Conservation (phyloP, 2,329 filamentous ascomycete genomes). For the Helotiales sp. region DNA sequence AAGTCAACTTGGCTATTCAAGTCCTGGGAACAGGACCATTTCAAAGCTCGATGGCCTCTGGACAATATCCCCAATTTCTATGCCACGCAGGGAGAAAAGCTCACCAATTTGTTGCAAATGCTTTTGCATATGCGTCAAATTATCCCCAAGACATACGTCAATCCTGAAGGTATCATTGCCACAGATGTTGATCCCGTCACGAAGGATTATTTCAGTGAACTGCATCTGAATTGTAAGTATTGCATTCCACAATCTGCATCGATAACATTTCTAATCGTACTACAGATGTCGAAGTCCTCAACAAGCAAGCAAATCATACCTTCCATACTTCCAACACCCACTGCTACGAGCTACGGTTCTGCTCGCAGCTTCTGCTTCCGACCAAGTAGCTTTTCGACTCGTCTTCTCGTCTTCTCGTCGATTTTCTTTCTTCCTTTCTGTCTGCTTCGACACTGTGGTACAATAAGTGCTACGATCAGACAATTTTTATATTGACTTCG, state of each 20-base stretch:
- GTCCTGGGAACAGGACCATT: slow-evolving; percentile 67
- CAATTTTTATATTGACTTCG: background rate
- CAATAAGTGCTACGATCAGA: background rate
- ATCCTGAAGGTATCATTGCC: slow-evolving; percentile 52
- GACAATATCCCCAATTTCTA: slow-evolving; percentile 61
- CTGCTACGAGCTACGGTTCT: slow-evolving; percentile 57
- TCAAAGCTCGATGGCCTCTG: slow-evolving; percentile 60
- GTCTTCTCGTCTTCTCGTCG: background rate
- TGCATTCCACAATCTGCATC: background rate
- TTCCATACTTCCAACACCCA: slow-evolving; percentile 49
- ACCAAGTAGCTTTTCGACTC: background rate
- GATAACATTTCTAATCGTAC: slow-evolving; percentile 19
- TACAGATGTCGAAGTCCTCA: slow-evolving; percentile 40
- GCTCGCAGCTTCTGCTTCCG: slow-evolving; percentile 39
- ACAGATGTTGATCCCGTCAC: slow-evolving; percentile 48
- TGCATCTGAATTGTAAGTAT: slow-evolving; percentile 62
- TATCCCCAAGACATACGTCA: slow-evolving; percentile 56
- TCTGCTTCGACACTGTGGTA: background rate
- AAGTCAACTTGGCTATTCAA: slow-evolving; percentile 73
- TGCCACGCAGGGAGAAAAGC: slow-evolving; percentile 62
- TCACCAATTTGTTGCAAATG: slow-evolving; percentile 65
- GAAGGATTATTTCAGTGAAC: slow-evolving; percentile 58
- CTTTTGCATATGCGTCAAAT: slow-evolving; percentile 64
- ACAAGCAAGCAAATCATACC: slow-evolving; percentile 39
- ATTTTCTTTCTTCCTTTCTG: background rate